These are phyloP conservation scores for Colletotrichum sp. DNA, from an alignment of 2,329 filamentous ascomycete genomes.

Conservation along the genomic window DNA sequence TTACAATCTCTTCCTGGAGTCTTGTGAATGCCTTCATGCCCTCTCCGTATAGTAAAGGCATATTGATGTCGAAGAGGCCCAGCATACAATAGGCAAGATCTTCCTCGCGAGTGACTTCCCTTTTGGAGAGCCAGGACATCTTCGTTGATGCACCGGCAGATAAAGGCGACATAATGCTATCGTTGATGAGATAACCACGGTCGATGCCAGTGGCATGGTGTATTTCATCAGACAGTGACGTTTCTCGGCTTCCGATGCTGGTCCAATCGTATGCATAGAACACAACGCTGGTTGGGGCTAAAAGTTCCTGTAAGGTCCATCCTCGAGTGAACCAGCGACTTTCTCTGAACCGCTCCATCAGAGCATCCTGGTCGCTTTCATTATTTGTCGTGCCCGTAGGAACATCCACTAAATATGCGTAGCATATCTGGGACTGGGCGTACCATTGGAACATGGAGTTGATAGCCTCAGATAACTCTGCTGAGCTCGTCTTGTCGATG, in stretches of 20 bases:
- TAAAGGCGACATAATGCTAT: neutral
- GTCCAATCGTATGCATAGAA: neutral
- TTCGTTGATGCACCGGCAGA: neutral
- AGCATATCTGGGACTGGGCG: neutral
- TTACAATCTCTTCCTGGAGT: conserved; percentile 1
- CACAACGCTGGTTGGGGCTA: neutral
- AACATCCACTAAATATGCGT: conserved; percentile 15
- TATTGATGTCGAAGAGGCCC: conserved; percentile 30
- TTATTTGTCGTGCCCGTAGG: conserved; percentile 11
- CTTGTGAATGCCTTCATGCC: conserved; percentile 26
- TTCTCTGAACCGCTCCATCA: neutral
- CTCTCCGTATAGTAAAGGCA: conserved; percentile 31
- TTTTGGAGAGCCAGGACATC: neutral
- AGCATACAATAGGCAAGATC: conserved; percentile 31
- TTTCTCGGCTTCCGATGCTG: neutral
- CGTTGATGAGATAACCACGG: neutral
- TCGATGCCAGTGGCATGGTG: neutral
- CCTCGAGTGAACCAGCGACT: neutral
- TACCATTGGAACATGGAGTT: conserved; percentile 16
- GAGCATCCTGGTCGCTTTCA: neutral
- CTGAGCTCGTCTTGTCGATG: neutral
- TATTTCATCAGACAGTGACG: neutral
- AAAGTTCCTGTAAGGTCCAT: neutral
- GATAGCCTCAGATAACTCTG: neutral
- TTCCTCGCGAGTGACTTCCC: conserved; percentile 23